phyloP scores from a whole-genome alignment of 1,284 basidiomycete genomes.

The Meripilus lineatus region DNA sequence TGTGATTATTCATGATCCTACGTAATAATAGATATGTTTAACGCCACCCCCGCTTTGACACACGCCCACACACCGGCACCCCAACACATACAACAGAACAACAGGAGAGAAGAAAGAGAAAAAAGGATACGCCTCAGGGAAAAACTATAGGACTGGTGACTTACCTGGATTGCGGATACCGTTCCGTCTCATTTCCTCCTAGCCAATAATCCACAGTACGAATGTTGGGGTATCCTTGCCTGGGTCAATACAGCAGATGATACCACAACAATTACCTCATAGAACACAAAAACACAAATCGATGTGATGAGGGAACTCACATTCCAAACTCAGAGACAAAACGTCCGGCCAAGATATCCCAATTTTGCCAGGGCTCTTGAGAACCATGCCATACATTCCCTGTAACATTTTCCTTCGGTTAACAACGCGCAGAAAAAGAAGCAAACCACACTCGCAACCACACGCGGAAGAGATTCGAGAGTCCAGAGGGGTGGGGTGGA shows the following conservation, averaged over 20 bases:
- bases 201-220: conserved; percentile 85
- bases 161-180: conserved; percentile 86
- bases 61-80: too few species aligned
- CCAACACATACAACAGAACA: too few species aligned
- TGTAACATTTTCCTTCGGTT: conserved; percentile 28
- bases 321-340: conserved; percentile 91
- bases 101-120: too few species aligned
- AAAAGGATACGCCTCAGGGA: too few species aligned
- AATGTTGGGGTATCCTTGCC: conserved; percentile 81
- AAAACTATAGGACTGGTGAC: too few species aligned
- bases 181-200: conserved; percentile 60
- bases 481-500: too few species aligned
- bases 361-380: conserved; percentile 87
- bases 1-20: conserved; percentile 75
- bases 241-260: conserved; percentile 23
- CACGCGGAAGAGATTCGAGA: too few species aligned
- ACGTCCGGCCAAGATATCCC: conserved; percentile 79
- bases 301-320: conserved; percentile 39
- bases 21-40: background rate
- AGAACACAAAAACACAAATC: too few species aligned
- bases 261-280: background rate
- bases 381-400: conserved; percentile 91
- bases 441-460: too few species aligned
- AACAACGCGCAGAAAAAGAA: too few species aligned
- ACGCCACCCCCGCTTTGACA: background rate